Conservation (phyloP, 306 rosid genomes). For the Citrullus mucosospermus region DNA sequence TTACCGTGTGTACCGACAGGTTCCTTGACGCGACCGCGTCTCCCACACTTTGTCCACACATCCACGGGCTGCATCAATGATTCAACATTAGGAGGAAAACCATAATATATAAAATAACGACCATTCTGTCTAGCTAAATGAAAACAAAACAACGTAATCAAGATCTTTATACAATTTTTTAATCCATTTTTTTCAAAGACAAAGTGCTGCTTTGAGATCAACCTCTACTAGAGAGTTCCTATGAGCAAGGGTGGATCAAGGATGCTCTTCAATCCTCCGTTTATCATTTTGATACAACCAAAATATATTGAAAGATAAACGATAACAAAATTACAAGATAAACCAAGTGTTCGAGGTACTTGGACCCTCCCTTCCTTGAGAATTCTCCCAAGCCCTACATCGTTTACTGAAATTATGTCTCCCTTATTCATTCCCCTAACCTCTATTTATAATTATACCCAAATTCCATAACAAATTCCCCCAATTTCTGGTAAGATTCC, state of each 20-base stretch:
- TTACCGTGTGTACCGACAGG: conserved; percentile 96
- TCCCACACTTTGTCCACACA: conserved; percentile 70
- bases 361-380: no score
- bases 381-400: no score
- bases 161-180: background rate
- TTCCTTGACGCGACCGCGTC: conserved; percentile 88
- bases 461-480: no score
- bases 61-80: conserved; percentile 79
- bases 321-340: no score
- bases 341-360: no score
- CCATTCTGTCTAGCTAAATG: background rate
- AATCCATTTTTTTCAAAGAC: background rate
- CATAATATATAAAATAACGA: background rate
- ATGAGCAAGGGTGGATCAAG: background rate
- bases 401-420: no score
- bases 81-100: background rate
- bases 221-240: background rate
- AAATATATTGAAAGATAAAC: no score
- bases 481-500: no score
- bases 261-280: background rate
- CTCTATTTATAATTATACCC: no score
- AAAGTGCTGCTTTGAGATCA: background rate
- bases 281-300: background rate
- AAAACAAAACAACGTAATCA: background rate
- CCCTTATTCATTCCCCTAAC: no score